Evolutionary conservation across 257 asterid species (phyloP), one percentile per base, ranked within the genome.

Genomic region (Misopates orontium): DNA sequence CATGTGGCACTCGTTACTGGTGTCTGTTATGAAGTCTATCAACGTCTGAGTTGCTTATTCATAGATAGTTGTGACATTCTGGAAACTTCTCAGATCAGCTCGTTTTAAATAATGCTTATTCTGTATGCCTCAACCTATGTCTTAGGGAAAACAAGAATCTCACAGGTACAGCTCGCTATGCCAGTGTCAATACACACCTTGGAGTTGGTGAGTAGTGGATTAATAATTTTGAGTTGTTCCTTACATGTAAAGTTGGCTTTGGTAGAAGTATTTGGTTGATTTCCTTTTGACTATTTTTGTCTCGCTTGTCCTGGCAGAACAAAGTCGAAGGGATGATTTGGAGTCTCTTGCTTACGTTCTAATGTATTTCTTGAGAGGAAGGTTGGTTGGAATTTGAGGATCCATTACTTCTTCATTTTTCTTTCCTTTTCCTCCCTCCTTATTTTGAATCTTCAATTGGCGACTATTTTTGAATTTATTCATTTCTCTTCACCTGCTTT

Each of bases 81-180:
- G 42, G 31, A 16, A 14, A 18, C 25, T 13, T 48, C 15, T 68
- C 52, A 5, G 19, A 32, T 71, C 64, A 23, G 9, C 67, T 68
- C 50, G 12, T 25, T 45, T 20, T 62, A 41, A 16, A 25, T 49
- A 52, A 39, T 56, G 50, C 48, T 71, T 61, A 69, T 44, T 39
- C 51, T 51, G 55, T 63, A 57, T 48, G 31, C 64, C 31, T 74
- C 66, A 36, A 56, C 64, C 39, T 53, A 67, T 62, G 11, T 42
- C 78, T 50, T 84, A 91, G 98, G 93, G 98, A 91, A 79, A 91
- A 91, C 81, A 91, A 91, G 95, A 91, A 83, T 83, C 95, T 91
- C 56, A 91, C 94, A 0, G 98, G 96, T 54, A 91, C 96, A 21
- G 98, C 98, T 75, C 92, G 98, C 51, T 91, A 91, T 89, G 98